Evolutionary conservation across 192 early-diverging fungal genomes (phyloP), one percentile per base, ranked within the genome.

Genomic region (Phlyctochytrium bullatum): DNA sequence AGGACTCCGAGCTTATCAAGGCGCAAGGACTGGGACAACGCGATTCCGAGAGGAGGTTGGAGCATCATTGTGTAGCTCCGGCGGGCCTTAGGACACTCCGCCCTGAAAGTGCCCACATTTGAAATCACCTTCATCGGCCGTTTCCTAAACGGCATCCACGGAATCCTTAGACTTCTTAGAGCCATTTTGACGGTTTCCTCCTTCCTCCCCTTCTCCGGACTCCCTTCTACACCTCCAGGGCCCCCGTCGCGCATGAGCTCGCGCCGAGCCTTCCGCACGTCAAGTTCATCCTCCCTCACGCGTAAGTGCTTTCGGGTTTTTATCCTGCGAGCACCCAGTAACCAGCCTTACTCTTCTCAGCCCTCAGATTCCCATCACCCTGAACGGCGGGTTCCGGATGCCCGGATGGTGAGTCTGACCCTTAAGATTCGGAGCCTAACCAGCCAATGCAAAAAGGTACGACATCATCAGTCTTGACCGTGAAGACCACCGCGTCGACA

Each of bases 251-350:
- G 2, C 57, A 68, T 35, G 80, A 89, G 78, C 79, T 94, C 20
- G 34, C 74, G 10, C 61, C 57, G 4, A 58, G 64, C 10, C 73
- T 94, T 25, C 92, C 91, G 4, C 89, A 94, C 72, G 87, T 93
- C 72, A 98, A 98, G 81, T 96, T 88, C 67, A 76, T 98, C 33
- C 82, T 95, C 33, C 96, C 96, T 1, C 87, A 93, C 73, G 95
- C 94, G 68, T 83, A 66, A 80, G 76, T 54, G n/a, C 32, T 14
- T 2, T n/a, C n/a, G 28, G 3, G 53, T 20, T 66, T 17, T 32
- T 52, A 25, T 4, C 36, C 16, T 1, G 3, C 34, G 0, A 27
- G 16, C 25, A 51, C 12, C 31, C 31, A 4, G 40, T 36, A 1
- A 54, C 57, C 29, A 12, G 28, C 30, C 23, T 54, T 59, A 2